A percentile compares a stretch with the other conserved stretches of the same genome.
phyloP scores from a whole-genome alignment of 495 filamentous ascomycete genomes.

The Melanomma pulvis-pyrius region DNA sequence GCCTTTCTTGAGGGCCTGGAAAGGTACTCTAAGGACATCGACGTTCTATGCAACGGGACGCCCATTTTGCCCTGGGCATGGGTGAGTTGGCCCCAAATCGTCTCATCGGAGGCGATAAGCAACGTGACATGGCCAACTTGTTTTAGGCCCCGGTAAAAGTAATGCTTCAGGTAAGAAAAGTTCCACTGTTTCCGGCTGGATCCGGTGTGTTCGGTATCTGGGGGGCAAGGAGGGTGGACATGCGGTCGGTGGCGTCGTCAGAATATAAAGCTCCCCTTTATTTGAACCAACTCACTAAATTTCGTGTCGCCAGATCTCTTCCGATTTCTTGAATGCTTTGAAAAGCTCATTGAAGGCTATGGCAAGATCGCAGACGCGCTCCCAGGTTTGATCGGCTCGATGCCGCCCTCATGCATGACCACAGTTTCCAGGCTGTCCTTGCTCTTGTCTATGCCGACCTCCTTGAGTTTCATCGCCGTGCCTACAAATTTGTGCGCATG shows the following conservation, averaged over 20 bases:
- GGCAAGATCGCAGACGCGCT: constrained; percentile 47
- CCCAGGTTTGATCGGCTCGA: constrained; percentile 46
- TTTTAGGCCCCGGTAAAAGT: too few relatives aligned
- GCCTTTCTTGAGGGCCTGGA: constrained; percentile 48
- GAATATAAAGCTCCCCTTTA: too few relatives aligned
- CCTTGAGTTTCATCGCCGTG: constrained; percentile 50
- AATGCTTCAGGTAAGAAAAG: too few relatives aligned
- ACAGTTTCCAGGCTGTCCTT: constrained; percentile 47
- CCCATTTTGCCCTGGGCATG: constrained; percentile 53
- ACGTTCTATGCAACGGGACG: constrained; percentile 52
- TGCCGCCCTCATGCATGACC: constrained; percentile 39
- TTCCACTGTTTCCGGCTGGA: too few relatives aligned
- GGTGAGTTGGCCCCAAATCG: constrained; percentile 39
- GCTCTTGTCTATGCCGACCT: constrained; percentile 52
- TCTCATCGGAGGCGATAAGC: too few relatives aligned
- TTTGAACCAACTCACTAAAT: background rate
- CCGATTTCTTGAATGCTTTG: constrained; percentile 47
- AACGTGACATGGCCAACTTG: too few relatives aligned
- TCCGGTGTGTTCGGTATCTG: too few relatives aligned
- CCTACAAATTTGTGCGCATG: constrained; percentile 51
- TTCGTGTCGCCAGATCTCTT: constrained; percentile 22
- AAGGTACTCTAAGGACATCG: constrained; percentile 48
- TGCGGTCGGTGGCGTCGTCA: too few relatives aligned
- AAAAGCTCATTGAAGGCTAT: constrained; percentile 50
- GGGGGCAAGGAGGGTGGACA: too few relatives aligned